phyloP scores from a whole-genome alignment of 768 basidiomycete genomes.

The Neoboletus subvelutipes region DNA sequence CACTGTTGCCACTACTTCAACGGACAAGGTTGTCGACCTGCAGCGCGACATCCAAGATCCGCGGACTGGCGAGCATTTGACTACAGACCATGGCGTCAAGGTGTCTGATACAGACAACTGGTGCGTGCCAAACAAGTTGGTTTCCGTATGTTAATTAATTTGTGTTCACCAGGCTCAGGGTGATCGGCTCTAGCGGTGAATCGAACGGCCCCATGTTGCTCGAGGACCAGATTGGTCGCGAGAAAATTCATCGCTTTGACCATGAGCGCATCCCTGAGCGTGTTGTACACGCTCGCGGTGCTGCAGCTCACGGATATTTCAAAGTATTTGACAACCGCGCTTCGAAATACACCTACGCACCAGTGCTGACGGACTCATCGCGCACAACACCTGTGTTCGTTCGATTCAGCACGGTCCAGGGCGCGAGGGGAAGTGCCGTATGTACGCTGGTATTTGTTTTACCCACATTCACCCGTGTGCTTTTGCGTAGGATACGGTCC shows the following conservation, averaged over 20 bases:
- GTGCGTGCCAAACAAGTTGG: conserved; percentile 29
- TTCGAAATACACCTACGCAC: conserved; percentile 67
- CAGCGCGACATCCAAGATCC: conserved; percentile 27
- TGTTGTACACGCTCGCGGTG: conserved; percentile 69
- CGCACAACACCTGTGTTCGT: conserved; percentile 76
- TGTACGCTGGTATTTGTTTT: conserved; percentile 20
- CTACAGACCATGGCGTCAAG: conserved; percentile 62
- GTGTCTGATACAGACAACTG: conserved; percentile 66
- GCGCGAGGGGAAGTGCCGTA: conserved; percentile 79
- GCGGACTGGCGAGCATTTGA: conserved; percentile 33
- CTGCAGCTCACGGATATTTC: conserved; percentile 83
- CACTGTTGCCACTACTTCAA: conserved; percentile 5
- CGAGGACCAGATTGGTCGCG: conserved; percentile 74
- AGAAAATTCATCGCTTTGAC: conserved; percentile 79
- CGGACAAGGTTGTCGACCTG: conserved; percentile 25
- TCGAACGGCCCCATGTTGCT: conserved; percentile 68
- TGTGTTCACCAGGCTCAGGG: conserved; percentile 49
- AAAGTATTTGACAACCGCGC: conserved; percentile 67
- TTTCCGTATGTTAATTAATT: conserved; percentile 8
- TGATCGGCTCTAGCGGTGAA: conserved; percentile 38
- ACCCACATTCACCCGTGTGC: neutral
- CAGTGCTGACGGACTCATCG: conserved; percentile 69
- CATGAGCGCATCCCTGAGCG: conserved; percentile 91
- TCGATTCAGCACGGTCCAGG: conserved; percentile 85
- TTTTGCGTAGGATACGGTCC: conserved; percentile 59